Percentiles rank a stretch among this genome's conserved stretches.
These are phyloP conservation scores for Colletotrichum agaves DNA, from an alignment of 2,329 filamentous ascomycete species.

Conservation along the genomic window DNA sequence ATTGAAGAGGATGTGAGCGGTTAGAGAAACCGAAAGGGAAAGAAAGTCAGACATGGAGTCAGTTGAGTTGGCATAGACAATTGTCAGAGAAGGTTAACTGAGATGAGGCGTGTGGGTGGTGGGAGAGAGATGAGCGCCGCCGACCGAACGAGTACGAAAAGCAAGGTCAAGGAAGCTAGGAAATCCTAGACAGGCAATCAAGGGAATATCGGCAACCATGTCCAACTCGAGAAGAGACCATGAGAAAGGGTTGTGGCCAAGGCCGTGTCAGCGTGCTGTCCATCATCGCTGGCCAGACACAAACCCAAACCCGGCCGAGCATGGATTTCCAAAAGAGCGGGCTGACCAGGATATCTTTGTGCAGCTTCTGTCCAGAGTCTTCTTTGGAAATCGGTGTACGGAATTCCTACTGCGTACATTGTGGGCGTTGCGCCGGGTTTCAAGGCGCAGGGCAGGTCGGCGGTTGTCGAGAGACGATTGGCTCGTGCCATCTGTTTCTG, in stretches of 20 bases:
- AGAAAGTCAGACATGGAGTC: constrained; percentile 20
- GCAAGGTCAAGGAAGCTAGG: constrained; percentile 30
- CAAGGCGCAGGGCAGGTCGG: constrained; percentile 33
- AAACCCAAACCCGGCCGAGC: constrained; percentile 8
- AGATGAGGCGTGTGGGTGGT: constrained; percentile 17
- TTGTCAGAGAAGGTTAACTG: constrained; percentile 32
- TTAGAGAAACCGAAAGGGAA: constrained; percentile 32
- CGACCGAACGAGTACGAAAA: constrained; percentile 36
- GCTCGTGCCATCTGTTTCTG: constrained; percentile 34
- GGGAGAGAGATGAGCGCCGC: constrained; percentile 9
- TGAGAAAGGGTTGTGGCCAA: constrained; percentile 6
- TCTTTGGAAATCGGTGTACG: background rate
- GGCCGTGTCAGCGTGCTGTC: constrained; percentile 6
- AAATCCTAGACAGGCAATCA: constrained; percentile 20
- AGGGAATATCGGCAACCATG: constrained; percentile 7
- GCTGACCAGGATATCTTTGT: constrained; percentile 27
- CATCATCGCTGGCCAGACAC: constrained; percentile 5
- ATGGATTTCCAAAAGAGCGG: constrained; percentile 21
- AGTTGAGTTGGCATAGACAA: constrained; percentile 26
- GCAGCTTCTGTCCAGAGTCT: background rate
- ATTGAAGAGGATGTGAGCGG: constrained; percentile 7
- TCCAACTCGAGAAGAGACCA: background rate
- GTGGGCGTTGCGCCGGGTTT: constrained; percentile 27
- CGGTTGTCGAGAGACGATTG: constrained; percentile 23
- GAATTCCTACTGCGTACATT: background rate